Base-by-base conservation (phyloP, 345 rosid species). In the Aquilaria yunnanensis region DNA sequence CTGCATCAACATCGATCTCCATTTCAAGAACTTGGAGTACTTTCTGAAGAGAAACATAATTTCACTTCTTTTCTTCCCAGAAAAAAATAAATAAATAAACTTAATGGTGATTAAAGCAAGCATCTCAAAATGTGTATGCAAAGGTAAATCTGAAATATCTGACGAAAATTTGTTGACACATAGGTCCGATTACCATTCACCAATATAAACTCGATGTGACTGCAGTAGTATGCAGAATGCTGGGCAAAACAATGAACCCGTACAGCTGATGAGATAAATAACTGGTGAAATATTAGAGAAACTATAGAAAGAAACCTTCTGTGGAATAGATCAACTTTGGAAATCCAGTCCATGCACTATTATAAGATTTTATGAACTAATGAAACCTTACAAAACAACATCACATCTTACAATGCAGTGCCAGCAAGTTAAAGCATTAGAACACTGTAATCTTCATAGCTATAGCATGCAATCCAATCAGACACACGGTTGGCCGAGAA, bases 1-100 rank as follows among this genome's bases (percentile, higher is more conserved):
- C 92, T 88, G 85, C 89, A 79, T 74, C 55, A 78, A 80, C 58
- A 72, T 74, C 79, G 75, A 71, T 37, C 43, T 2, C 60, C 68
- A 75, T 59, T 80, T 62, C 78, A 69, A 74, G 57, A 47, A 33
- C 6, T 23, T 14, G 31, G n/a, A 60, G 51, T 54, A 6, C 45
- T 51, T 47, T 66, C 41, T 51, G 60, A 55, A 54, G 23, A 29
- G 14, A 64, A 53, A 51, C 34, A 47, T 10, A 41, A 14, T 48
- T 50, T 56, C 67, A 50, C 43, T 37, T 8, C 0, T 37, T 37
- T 8, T 1, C 43, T 37, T 37, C 43, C 5, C 8, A 37, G 2
- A 37, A 30, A 31, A 14, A 31, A 46, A 57, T 16, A 11, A 10
- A 5, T 34, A 60, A 11, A 51, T 41, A 23, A 10, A 12, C 34